Evolutionary conservation across 371 early-diverging fungal species (phyloP).

Genomic region (Syncephalastrum racemosum): DNA sequence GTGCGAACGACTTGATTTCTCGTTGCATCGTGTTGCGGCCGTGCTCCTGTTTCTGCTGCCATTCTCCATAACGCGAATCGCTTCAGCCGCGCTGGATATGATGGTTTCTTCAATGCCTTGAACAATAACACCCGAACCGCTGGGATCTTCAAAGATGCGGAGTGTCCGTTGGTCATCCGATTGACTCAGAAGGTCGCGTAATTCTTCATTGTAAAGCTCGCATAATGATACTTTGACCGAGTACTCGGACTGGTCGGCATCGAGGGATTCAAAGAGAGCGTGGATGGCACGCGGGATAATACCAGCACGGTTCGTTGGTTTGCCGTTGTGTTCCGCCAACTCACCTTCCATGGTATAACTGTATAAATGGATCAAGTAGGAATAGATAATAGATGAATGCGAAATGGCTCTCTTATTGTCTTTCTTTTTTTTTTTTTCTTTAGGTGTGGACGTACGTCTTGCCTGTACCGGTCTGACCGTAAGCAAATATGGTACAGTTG

Average conservation of each 20-base stretch:
- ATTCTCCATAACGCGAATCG: slow-evolving; percentile 68
- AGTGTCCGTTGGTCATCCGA: slow-evolving; percentile 40
- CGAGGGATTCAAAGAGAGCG: slow-evolving; percentile 76
- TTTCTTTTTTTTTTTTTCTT: neutral
- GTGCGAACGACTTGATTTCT: slow-evolving; percentile 92
- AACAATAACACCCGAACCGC: slow-evolving; percentile 72
- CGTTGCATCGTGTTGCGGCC: slow-evolving; percentile 90
- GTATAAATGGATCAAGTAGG: no score
- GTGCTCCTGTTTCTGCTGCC: slow-evolving; percentile 81
- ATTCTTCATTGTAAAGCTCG: slow-evolving; percentile 99
- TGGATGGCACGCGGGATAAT: slow-evolving; percentile 90
- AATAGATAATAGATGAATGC: neutral
- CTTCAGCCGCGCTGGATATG: slow-evolving; percentile 74
- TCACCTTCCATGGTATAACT: slow-evolving; percentile 87
- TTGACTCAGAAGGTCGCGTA: slow-evolving; percentile 82
- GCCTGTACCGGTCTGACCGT: slow-evolving; percentile 94
- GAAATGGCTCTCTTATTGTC: neutral
- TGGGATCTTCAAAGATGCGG: slow-evolving; percentile 71
- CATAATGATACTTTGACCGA: slow-evolving; percentile 84
- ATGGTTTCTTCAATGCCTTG: slow-evolving; percentile 78
- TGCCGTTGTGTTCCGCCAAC: slow-evolving; percentile 47
- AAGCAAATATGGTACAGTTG: slow-evolving; percentile 97
- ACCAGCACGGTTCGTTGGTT: slow-evolving; percentile 60
- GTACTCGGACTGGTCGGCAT: slow-evolving; percentile 59
- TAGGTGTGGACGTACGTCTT: slow-evolving; percentile 55